A percentile compares a stretch with the other conserved stretches of the same genome.
Evolutionary conservation across 208 protist genomes (phyloP).

Genomic region (Wallacemonas sp.): DNA sequence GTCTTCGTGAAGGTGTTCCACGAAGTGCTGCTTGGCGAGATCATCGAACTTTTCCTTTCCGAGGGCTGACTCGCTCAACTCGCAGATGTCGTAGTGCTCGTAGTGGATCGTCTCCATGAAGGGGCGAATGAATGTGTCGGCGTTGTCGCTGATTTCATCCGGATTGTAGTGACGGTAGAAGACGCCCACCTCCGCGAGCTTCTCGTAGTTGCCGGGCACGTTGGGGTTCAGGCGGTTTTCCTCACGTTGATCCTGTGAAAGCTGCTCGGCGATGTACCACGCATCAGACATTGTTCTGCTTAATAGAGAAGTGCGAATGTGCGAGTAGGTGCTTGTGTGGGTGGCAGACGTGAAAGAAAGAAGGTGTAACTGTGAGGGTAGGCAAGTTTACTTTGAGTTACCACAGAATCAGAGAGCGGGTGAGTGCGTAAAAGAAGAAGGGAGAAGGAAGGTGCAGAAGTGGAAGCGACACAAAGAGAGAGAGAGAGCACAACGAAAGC

Average conservation of each 20-base stretch:
- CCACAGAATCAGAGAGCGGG: too few species aligned
- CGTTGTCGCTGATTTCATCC: conserved; percentile 23
- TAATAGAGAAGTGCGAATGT: not conserved
- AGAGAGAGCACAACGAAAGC: conserved; percentile 15
- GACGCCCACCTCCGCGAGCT: conserved; percentile 32
- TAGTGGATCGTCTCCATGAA: conserved; percentile 44
- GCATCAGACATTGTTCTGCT: conserved; percentile 37
- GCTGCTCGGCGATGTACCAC: conserved; percentile 50
- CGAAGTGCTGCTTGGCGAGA: conserved; percentile 55
- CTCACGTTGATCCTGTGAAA: conserved; percentile 35
- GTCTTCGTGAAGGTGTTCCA: conserved; percentile 87
- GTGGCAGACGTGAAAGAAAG: not conserved
- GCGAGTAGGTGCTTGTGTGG: not conserved
- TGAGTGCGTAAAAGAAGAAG: not conserved
- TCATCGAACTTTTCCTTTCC: conserved; percentile 42
- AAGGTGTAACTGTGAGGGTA: too few species aligned
- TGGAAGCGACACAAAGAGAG: conserved; percentile 8
- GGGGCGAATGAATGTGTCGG: conserved; percentile 24
- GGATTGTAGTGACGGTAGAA: conserved; percentile 35
- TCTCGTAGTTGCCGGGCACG: conserved; percentile 38
- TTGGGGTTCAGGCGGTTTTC: conserved; percentile 53
- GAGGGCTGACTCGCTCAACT: conserved; percentile 22
- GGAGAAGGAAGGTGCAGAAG: not conserved
- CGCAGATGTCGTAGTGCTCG: conserved; percentile 49
- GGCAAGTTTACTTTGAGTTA: too few species aligned